Evolutionary conservation across 805 yeast genomes (phyloP).

Genomic region (Schwanniomyces polymorphus): DNA sequence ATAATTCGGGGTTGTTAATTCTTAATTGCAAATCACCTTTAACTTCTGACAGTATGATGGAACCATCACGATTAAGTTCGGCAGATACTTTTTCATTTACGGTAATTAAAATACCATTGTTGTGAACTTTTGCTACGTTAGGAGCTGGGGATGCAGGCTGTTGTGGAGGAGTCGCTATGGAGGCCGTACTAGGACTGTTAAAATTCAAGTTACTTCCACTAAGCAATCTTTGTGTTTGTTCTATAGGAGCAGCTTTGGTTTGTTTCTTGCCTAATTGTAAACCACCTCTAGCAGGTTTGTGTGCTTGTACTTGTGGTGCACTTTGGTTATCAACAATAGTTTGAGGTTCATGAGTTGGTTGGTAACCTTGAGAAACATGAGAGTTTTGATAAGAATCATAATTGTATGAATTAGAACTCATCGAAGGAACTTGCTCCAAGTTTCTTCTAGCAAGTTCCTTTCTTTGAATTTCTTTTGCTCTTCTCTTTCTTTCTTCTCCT

Average conservation of each 20-base stretch:
- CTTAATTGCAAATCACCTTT: conserved; percentile 91
- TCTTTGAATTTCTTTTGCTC: conserved; percentile 87
- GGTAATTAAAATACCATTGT: conserved; percentile 78
- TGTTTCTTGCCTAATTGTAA: conserved; percentile 71
- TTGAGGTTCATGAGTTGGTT: conserved; percentile 28
- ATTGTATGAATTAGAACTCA: conserved; percentile 21
- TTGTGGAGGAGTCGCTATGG: conserved; percentile 14
- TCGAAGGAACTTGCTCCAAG: conserved; percentile 46
- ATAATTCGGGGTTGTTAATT: conserved; percentile 71
- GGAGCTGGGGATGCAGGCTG: conserved; percentile 26
- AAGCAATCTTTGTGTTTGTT: conserved; percentile 29
- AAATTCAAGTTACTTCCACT: conserved; percentile 18
- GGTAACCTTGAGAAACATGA: conserved; percentile 19
- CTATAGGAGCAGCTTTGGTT: conserved; percentile 23
- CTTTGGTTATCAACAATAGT: conserved; percentile 19
- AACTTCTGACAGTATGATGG: conserved; percentile 64
- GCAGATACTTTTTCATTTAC: conserved; percentile 78
- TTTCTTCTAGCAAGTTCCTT: conserved; percentile 68
- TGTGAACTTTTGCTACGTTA: conserved; percentile 34
- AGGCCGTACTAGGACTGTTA: background rate
- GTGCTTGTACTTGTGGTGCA: conserved; percentile 8
- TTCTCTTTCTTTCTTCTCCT: conserved; percentile 92
- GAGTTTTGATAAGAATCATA: conserved; percentile 15
- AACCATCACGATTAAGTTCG: conserved; percentile 81
- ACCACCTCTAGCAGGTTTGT: conserved; percentile 53